Conservation (phyloP, 305 asterid species). For the Coffea humblotiana region DNA sequence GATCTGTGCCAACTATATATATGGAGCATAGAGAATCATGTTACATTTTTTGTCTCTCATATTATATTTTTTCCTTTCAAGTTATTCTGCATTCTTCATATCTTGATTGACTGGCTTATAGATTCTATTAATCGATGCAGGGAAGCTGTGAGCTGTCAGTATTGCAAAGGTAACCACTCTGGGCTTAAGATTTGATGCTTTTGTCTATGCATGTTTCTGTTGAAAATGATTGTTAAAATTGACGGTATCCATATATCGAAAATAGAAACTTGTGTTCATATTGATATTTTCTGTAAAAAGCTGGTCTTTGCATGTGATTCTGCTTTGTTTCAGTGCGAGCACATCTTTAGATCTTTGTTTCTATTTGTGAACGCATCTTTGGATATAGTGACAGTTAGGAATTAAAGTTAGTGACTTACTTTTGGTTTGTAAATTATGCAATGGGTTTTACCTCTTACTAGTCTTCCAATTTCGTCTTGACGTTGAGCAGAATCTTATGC, state of each 20-base stretch:
- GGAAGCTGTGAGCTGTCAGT: conserved; percentile 83
- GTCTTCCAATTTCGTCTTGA: background rate
- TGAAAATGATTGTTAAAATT: background rate
- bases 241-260: background rate
- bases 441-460: background rate
- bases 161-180: conserved; percentile 65
- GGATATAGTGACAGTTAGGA: background rate
- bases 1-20: background rate
- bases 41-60: background rate
- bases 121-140: conserved; percentile 50
- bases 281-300: background rate
- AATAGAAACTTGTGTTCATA: background rate
- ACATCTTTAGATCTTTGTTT: background rate
- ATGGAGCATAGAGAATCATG: background rate
- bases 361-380: background rate
- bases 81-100: background rate
- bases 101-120: conserved; percentile 8
- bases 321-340: background rate
- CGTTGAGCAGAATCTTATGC: background rate
- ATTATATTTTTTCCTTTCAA: background rate
- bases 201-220: background rate
- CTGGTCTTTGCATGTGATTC: background rate
- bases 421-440: background rate
- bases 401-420: background rate
- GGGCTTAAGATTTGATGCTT: background rate